These are phyloP conservation scores for Bipolaris cookei DNA, from an alignment of 2,329 filamentous ascomycete genomes.

Conservation along the genomic window DNA sequence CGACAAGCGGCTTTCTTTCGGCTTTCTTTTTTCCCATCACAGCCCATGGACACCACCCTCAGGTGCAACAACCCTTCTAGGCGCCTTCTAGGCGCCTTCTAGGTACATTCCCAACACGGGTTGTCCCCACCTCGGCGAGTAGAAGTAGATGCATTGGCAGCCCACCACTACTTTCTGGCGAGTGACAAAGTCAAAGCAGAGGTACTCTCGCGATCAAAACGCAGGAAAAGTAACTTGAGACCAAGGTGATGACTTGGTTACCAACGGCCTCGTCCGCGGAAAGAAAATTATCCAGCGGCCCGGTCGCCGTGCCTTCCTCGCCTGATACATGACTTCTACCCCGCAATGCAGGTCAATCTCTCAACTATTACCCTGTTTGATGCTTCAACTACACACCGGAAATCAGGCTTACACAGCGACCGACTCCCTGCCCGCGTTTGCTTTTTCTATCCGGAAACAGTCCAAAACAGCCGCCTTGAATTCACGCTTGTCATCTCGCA, in stretches of 20 bases:
- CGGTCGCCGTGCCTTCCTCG: not conserved
- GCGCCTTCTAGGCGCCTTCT: not conserved
- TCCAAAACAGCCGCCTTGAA: not conserved
- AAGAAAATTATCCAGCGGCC: not conserved
- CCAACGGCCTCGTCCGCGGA: not conserved
- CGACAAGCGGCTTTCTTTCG: not conserved
- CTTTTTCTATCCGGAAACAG: not conserved
- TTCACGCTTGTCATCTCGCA: not conserved
- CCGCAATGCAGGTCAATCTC: not conserved
- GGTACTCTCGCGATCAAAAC: not conserved
- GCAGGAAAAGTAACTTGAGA: not conserved
- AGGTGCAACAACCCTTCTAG: not conserved
- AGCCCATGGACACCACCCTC: not conserved
- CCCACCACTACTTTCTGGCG: not conserved
- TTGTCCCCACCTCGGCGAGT: not conserved
- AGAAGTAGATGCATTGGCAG: not conserved
- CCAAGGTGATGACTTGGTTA: not conserved
- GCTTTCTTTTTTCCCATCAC: not conserved
- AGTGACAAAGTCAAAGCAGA: not conserved
- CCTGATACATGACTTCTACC: not conserved
- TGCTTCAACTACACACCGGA: not conserved
- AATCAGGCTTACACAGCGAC: not conserved
- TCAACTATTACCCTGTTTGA: not conserved
- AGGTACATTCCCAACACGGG: not conserved
- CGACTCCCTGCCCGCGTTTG: not conserved